Conservation (phyloP, 2,329 filamentous ascomycete genomes). For the Calycina herbarum region DNA sequence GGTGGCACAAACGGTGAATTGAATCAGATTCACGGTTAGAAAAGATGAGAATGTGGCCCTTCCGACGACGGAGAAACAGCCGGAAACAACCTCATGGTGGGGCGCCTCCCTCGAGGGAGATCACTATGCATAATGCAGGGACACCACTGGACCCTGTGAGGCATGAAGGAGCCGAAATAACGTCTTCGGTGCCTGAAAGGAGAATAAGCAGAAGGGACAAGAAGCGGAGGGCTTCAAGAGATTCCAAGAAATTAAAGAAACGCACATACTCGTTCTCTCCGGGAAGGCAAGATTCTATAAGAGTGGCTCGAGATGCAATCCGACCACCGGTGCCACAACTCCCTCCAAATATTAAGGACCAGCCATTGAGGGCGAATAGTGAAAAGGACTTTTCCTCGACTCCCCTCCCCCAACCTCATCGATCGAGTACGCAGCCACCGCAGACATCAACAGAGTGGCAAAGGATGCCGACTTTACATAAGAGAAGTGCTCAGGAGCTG, state of each 20-base stretch:
- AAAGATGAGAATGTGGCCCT: conserved; percentile 65
- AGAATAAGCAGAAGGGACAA: conserved; percentile 39
- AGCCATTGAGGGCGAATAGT: conserved; percentile 28
- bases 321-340: conserved; percentile 35
- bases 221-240: conserved; percentile 35
- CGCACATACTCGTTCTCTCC: conserved; percentile 64
- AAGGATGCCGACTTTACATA: conserved; percentile 57
- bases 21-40: conserved; percentile 55
- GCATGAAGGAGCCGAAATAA: conserved; percentile 38
- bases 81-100: conserved; percentile 57
- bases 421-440: conserved; percentile 30
- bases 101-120: conserved; percentile 57
- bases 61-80: conserved; percentile 67
- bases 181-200: conserved; percentile 34
- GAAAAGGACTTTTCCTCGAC: conserved; percentile 16
- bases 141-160: conserved; percentile 31
- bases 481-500: conserved; percentile 60
- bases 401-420: conserved; percentile 19
- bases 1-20: conserved; percentile 27
- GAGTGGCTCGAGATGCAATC: conserved; percentile 38
- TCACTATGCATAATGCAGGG: conserved; percentile 39
- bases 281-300: conserved; percentile 56
- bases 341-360: conserved; percentile 29
- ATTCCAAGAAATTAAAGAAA: conserved; percentile 39
- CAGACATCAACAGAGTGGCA: conserved; percentile 40